Evolutionary conservation across 345 rosid genomes (phyloP).

Genomic region (Moricandia arvensis): DNA sequence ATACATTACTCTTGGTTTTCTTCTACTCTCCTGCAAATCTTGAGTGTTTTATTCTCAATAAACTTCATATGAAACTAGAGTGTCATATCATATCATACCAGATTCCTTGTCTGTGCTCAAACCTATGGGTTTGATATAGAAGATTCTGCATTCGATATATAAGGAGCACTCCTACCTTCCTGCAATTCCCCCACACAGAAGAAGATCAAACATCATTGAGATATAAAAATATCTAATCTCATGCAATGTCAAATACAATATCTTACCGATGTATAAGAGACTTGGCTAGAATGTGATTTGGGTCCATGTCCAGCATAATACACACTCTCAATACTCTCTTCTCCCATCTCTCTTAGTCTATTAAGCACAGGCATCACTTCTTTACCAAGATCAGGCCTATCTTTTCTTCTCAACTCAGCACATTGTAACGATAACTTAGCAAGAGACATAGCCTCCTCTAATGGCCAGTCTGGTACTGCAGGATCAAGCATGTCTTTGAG

Average conservation of each 20-base stretch:
- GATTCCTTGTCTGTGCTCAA: conserved; percentile 9
- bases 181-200: neutral
- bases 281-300: conserved; percentile 36
- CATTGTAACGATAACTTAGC: conserved; percentile 67
- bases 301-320: conserved; percentile 31
- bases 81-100: conserved; percentile 12
- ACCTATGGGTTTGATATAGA: conserved; percentile 30
- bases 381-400: conserved; percentile 87
- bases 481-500: conserved; percentile 67
- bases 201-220: neutral
- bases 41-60: neutral
- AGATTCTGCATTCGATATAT: conserved; percentile 21
- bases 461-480: conserved; percentile 77
- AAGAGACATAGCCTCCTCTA: conserved; percentile 54
- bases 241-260: neutral
- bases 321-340: conserved; percentile 43
- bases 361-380: conserved; percentile 62
- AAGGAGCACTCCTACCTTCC: conserved; percentile 39
- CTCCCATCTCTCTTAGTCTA: conserved; percentile 62
- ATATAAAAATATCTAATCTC: neutral
- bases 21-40: conserved; percentile 27
- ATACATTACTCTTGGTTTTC: conserved; percentile 8
- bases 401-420: conserved; percentile 85
- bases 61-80: neutral
- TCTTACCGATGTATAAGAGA: conserved; percentile 45